Evolutionary conservation across 2,329 filamentous ascomycete species (phyloP), one percentile per base, ranked within the genome.

Genomic region (Rachicladosporium sp.): DNA sequence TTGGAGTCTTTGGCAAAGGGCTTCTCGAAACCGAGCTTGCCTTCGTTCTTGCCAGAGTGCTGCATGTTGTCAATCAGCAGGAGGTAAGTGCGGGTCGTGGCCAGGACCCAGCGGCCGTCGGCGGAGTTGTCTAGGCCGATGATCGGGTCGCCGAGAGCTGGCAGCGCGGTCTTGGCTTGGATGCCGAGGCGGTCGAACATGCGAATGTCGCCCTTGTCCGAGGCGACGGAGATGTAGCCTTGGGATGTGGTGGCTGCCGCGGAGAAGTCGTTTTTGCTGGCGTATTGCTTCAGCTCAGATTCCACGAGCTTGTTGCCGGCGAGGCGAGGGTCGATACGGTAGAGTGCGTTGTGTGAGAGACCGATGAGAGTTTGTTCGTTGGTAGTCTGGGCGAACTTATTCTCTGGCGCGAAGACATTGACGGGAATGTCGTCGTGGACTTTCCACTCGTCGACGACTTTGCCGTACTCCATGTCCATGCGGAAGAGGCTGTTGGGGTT

Each of bases 391-490:
- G 91, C 80, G 55, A 95, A 98, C 75, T 98, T 98, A 43, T 81
- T 94, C 61, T 95, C 88, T 0, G 91, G 91, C 0, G 85, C 85
- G 62, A 96, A 96, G 7, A 80, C 91, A 40, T 84, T 78, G 45
- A 96, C 84, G 0, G 85, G 81, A 40, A 98, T 95, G 57, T 96
- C 85, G 46, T 98, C 89, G 57, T 98, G 89, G 10, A 98, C 75
- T 52, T 94, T 94, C 91, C 91, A 98, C 62, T 98, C 91, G 56
- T 98, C 91, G 2, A 96, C 87, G 29, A 98, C 84, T 66, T 95
- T 96, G 50, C 91, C 91, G 51, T 93, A 93, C 61, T 98, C 89
- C 33, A 98, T 71, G 64, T 98, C 91, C 91, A 98, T 96, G 34
- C 85, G 84, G 60, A 88, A 98, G 1, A 98, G 73, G 37, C 85